phyloP scores from a whole-genome alignment of 1,284 basidiomycete species.

The Cutaneotrichosporon daszewskae region DNA sequence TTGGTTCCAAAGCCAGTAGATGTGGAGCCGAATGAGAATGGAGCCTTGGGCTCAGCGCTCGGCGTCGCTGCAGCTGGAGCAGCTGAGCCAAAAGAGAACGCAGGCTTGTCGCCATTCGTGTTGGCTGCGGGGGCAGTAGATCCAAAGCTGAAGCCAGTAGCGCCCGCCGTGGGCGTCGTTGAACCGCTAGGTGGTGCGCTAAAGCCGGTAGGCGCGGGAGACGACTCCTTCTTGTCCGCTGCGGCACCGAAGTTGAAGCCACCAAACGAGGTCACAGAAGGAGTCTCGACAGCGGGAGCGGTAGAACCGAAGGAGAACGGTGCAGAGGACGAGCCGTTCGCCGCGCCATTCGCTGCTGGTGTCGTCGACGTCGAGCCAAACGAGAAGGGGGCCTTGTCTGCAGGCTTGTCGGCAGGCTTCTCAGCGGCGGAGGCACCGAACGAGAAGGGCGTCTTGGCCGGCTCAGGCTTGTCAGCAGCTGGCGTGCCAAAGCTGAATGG shows the following conservation, averaged over 20 bases:
- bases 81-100: slow-evolving; percentile 5
- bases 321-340: neutral
- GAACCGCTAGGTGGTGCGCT: too few species aligned
- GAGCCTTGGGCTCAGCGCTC: neutral
- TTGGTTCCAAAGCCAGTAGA: slow-evolving; percentile 1
- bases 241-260: too few species aligned
- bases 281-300: too few species aligned
- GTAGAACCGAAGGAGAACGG: neutral
- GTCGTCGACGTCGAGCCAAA: slow-evolving; percentile 1
- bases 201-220: too few species aligned
- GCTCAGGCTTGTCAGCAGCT: slow-evolving; percentile 9
- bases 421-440: slow-evolving; percentile 9
- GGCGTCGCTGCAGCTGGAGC: neutral
- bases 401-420: slow-evolving; percentile 14
- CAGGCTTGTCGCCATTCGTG: neutral
- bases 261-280: too few species aligned
- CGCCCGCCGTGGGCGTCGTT: too few species aligned
- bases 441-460: slow-evolving; percentile 12
- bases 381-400: slow-evolving; percentile 4
- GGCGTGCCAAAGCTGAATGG: slow-evolving; percentile 21
- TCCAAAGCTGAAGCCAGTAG: too few species aligned
- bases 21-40: neutral
- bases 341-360: neutral
- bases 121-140: neutral
- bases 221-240: too few species aligned